These are phyloP conservation scores for Coelastrella sp. DNA, from an alignment of 139 green algal species.

Conservation along the genomic window DNA sequence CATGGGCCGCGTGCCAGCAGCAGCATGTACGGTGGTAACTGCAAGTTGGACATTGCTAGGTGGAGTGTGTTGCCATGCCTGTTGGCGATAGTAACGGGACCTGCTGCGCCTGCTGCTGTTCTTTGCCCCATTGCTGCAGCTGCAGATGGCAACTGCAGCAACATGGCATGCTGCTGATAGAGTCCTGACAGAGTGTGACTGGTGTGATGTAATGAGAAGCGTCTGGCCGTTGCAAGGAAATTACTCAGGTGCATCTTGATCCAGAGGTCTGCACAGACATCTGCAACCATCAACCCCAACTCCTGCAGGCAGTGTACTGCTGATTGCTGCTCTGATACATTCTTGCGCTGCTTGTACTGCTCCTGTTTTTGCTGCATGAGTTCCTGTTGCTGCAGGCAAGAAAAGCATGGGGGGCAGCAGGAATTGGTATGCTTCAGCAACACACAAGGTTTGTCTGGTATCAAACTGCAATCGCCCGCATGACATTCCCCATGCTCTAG, in stretches of 20 bases:
- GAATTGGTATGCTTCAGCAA: too few species aligned
- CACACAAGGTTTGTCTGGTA: too few species aligned
- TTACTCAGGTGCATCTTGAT: constrained; percentile 6
- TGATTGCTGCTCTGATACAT: neutral
- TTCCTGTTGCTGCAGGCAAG: constrained; percentile 28
- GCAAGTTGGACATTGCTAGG: constrained; percentile 27
- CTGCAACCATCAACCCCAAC: neutral
- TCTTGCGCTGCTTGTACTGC: neutral
- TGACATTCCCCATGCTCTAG: too few species aligned
- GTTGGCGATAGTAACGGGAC: neutral
- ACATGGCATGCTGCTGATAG: constrained; percentile 1
- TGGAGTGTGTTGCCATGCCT: constrained; percentile 12
- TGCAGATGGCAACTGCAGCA: constrained; percentile 33
- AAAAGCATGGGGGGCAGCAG: too few species aligned
- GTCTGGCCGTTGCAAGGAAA: constrained; percentile 16
- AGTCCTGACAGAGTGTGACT: neutral
- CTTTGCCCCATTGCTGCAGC: constrained; percentile 12
- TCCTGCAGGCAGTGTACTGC: neutral
- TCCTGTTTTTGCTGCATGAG: constrained; percentile 11
- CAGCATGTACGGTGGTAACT: constrained; percentile 36
- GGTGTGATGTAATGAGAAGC: constrained; percentile 26
- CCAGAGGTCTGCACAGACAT: neutral
- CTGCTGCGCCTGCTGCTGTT: neutral
- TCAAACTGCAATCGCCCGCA: too few species aligned
- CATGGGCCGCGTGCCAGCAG: neutral